These are phyloP conservation scores for Xylariaceae sp. DNA, from an alignment of 2,329 filamentous ascomycete genomes.

Conservation along the genomic window DNA sequence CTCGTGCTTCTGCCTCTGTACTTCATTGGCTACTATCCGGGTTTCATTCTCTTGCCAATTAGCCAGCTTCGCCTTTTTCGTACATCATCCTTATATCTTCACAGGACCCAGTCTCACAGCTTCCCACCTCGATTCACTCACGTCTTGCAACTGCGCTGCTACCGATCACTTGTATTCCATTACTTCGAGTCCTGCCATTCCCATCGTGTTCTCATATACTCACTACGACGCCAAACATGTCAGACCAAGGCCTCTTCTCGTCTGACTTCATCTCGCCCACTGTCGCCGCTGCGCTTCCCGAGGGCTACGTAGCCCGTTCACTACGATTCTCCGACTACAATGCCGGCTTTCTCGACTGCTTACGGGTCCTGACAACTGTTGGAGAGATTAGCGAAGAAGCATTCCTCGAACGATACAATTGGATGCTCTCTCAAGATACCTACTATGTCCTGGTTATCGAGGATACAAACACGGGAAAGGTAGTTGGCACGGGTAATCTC, in stretches of 20 bases:
- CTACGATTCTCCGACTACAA: constrained; percentile 79
- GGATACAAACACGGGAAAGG: constrained; percentile 64
- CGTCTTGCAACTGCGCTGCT: not conserved
- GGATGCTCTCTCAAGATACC: constrained; percentile 74
- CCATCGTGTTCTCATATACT: not conserved
- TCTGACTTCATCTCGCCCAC: constrained; percentile 76
- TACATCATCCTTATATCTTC: not conserved
- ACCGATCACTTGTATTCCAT: not conserved
- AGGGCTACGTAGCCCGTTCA: constrained; percentile 82
- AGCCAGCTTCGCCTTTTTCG: not conserved
- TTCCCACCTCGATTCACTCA: not conserved
- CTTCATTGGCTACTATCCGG: not conserved
- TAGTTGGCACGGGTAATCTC: constrained; percentile 91
- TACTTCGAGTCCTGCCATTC: too few relatives aligned
- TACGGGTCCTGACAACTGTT: constrained; percentile 90
- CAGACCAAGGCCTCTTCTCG: constrained; percentile 74
- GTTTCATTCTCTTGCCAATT: not conserved
- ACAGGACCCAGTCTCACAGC: not conserved
- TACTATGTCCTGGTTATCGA: constrained; percentile 90
- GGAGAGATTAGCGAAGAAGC: constrained; percentile 79
- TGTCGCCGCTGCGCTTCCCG: constrained; percentile 74
- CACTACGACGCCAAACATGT: constrained; percentile 33
- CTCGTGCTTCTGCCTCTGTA: not conserved
- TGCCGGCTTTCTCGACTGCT: constrained; percentile 85
- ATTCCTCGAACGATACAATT: constrained; percentile 82